Evolutionary conservation across 23 red algal genomes (phyloP).

Genomic region (Gracilaria gracilis): DNA sequence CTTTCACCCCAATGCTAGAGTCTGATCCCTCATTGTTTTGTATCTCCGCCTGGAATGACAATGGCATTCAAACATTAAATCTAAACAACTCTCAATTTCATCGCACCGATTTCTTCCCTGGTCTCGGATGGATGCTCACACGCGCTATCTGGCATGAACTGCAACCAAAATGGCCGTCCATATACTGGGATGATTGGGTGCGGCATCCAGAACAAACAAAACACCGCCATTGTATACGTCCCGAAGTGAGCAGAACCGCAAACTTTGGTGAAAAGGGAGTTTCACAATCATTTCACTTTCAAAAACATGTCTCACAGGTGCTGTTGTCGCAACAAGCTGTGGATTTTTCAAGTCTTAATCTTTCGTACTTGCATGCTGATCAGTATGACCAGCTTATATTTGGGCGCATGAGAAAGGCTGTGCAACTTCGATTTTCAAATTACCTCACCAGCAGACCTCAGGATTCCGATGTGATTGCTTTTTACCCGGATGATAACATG

Average conservation of each 20-base stretch:
- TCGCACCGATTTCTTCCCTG: conserved; percentile 82
- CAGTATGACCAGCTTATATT: conserved; percentile 55
- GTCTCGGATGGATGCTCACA: conserved; percentile 79
- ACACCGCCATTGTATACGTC: conserved; percentile 70
- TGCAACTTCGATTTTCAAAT: conserved; percentile 60
- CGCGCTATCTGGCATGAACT: conserved; percentile 65
- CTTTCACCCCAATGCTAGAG: conserved; percentile 57
- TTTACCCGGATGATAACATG: conserved; percentile 47
- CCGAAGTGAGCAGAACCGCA: conserved; percentile 69
- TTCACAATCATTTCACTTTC: conserved; percentile 58
- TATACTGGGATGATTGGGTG: conserved; percentile 85
- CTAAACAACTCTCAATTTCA: conserved; percentile 38
- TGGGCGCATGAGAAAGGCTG: conserved; percentile 53
- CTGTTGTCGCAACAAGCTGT: conserved; percentile 21
- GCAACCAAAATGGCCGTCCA: conserved; percentile 55
- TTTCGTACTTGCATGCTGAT: conserved; percentile 44
- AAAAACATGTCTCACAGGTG: conserved; percentile 66
- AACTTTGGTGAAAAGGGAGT: conserved; percentile 75
- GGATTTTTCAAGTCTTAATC: conserved; percentile 38
- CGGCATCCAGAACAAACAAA: conserved; percentile 38
- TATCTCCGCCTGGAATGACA: conserved; percentile 81
- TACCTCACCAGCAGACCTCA: conserved; percentile 51
- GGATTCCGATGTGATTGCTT: conserved; percentile 56
- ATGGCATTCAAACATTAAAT: conserved; percentile 26
- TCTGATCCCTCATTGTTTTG: conserved; percentile 59